Evolutionary conservation across 177 flowering plant genomes (phyloP), one percentile per base, ranked within the genome.

Genomic region (Vitis hybrid): DNA sequence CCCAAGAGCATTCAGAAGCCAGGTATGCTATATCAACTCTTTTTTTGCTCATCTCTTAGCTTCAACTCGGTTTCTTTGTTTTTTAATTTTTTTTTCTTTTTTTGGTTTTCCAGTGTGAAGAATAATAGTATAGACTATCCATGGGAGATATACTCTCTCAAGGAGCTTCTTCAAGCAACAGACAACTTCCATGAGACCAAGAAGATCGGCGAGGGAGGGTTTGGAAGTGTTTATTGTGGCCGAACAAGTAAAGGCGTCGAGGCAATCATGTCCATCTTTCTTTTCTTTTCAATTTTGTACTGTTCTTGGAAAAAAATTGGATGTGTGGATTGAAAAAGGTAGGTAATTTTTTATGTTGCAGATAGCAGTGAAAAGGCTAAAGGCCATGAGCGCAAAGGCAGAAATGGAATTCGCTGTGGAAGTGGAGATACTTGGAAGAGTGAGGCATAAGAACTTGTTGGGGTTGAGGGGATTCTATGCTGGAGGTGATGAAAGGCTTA

Each of bases 391-490:
- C 31, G 82, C 80, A 2, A 88, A 85, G 69, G 92, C 88, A 7
- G 94, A 88, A 70, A 87, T 88, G 91, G 94, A 88, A 77, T 91
- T 91, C 53, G 88, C 92, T 0, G 82, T 85, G 11, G 97, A 91
- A 74, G 92, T 89, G 31, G 92, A 89, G 78, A 78, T 91, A 50
- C 84, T 89, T 10, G 89, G 88, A 5, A 80, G 93, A 77, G 92
- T 86, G 64, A 84, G 92, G 63, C 97, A 91, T 62, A 82, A 79
- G 75, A 91, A 91, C 62, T 68, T 91, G 66, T 71, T 89, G 64
- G 81, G 88, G 4, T 66, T 91, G 56, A 80, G 92, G 58, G 97
- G 93, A 63, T 91, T 85, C 59, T 89, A 83, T 50, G 89, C 90
- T 0, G 90, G 86, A 1, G 91, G 89, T 2, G 86, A 89, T 1